Base-by-base conservation (phyloP, 169 alveolate genomes). In the Plasmodium sp. region DNA sequence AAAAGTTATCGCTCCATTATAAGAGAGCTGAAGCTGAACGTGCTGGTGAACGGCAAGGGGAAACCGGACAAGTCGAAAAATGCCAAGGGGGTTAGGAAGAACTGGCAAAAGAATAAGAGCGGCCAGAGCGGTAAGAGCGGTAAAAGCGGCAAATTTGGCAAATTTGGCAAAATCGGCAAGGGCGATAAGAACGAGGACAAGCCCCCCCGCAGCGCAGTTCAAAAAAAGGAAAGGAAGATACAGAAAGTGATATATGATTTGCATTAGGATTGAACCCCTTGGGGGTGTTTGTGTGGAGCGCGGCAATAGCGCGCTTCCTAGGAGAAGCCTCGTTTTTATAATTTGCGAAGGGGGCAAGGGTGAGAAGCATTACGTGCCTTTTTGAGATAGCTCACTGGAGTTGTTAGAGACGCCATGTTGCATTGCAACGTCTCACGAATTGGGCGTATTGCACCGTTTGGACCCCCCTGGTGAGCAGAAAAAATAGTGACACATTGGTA, bases 1-100 rank as follows among this genome's bases (percentile, higher is more conserved):
- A 83, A 79, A n/a, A 83, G 91, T 39, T 67, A 51, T 74, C 88
- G 83, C 56, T 48, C 79, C 51, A 92, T 79, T 79, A 80, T 84
- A 85, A 85, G 84, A 27, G 95, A 77, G 45, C 81, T 74, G 71
- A 92, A 77, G 82, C 81, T 83, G 45, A 92, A 92, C 67, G 73
- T 83, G 31, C 45, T 82, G 14, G 18, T 74, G 3, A 54, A 92
- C 18, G 73, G 81, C n/a, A 83, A 74, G 77, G 48, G 41, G 9
- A 79, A 73, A 33, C 4, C 14, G 5, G 39, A 73, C 36, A 56
- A n/a, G 84, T 48, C 72, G 36, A 31, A 54, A 31, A 81, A 51
- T 81, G 43, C 22, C 36, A 48, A 45, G 45, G 51, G 83, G 31
- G 10, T 36, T 67, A 41, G 18, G 31, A 62, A 34, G 5, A 72